phyloP scores from a whole-genome alignment of 164 flowering plant species.

The Euptelea pleiosperma region DNA sequence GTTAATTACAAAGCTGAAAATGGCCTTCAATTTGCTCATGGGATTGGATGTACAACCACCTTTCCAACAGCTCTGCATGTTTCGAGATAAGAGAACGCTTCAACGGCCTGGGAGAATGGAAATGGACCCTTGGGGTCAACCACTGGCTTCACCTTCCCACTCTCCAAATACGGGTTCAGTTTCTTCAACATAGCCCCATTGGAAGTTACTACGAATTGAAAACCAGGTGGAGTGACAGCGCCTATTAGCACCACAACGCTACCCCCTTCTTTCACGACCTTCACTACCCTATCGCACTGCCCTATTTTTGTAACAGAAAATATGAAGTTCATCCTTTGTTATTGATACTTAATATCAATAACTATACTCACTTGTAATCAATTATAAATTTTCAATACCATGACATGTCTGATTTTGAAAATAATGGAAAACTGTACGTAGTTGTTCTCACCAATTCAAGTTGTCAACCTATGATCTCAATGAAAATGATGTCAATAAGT shows the following conservation, averaged over 20 bases:
- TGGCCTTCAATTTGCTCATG: no score
- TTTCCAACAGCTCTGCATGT: conserved; percentile 72
- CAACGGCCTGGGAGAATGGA: conserved; percentile 58
- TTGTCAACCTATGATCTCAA: background rate
- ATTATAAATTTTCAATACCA: no score
- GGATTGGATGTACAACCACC: conserved; percentile 77
- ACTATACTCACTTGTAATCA: no score
- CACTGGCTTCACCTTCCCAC: conserved; percentile 79
- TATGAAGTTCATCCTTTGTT: no score
- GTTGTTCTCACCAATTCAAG: no score
- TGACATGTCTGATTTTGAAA: no score
- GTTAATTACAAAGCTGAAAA: no score
- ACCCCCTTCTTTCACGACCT: conserved; percentile 89
- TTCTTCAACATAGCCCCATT: conserved; percentile 63
- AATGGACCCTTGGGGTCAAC: conserved; percentile 80
- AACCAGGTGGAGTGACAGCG: conserved; percentile 76
- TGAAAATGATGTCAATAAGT: background rate
- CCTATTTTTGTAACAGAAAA: conserved; percentile 40
- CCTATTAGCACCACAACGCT: conserved; percentile 78
- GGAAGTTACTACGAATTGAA: conserved; percentile 84
- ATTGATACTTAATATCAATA: no score
- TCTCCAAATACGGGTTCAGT: conserved; percentile 76
- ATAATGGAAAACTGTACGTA: no score
- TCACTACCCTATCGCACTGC: conserved; percentile 72
- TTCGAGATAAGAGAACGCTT: conserved; percentile 82